Base-by-base conservation (phyloP, 805 yeast genomes). In the Metschnikowia gelsemii region DNA sequence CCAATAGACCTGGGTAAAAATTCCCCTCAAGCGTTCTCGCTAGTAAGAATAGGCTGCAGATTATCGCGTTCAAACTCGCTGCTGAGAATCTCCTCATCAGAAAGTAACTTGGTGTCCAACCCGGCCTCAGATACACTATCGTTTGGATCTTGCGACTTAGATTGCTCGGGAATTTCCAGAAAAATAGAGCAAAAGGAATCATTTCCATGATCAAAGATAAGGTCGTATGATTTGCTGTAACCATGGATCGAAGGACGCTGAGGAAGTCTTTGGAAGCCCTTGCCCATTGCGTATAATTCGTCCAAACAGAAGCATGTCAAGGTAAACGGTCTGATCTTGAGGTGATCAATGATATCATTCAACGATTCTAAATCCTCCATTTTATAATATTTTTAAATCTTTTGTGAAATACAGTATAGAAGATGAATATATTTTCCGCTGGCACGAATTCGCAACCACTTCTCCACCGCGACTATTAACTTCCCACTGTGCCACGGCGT, bases 341-440 rank as follows among this genome's bases (percentile, higher is more conserved):
- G 49, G 27, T 59, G 56, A 12, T 50, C 49, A 4, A 40, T 30
- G 2, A 60, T 58, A 6, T 52, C 45, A 21, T 43, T 42, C 14
- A 60, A 29, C 1, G 55, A 38, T 32, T 57, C 58, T 22, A 59
- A 45, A 9, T 46, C 32, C 18, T 57, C 60, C 64, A 57, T 56
- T n/a, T 26, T 13, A 19, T 31, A 9, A 3, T 31, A 16, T 14
- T 6, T 29, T 29, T 12, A 17, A 29, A 5, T 16, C 21, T 29
- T 29, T 17, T 9, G 25, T 22, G 25, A 22, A 8, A 22, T 8
- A 22, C 9, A 23, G 26, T 23, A n/a, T n/a, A n/a, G 30, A 13
- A 13, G 25, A 22, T 22, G 25, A 13, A 12, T 26, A 12, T 17
- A 26, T 5, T 9, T 6, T 29, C n/a, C 18, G 32, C 11, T 5